Conservation (phyloP, 2,329 filamentous ascomycete species). For the Cordyceps cicadae region DNA sequence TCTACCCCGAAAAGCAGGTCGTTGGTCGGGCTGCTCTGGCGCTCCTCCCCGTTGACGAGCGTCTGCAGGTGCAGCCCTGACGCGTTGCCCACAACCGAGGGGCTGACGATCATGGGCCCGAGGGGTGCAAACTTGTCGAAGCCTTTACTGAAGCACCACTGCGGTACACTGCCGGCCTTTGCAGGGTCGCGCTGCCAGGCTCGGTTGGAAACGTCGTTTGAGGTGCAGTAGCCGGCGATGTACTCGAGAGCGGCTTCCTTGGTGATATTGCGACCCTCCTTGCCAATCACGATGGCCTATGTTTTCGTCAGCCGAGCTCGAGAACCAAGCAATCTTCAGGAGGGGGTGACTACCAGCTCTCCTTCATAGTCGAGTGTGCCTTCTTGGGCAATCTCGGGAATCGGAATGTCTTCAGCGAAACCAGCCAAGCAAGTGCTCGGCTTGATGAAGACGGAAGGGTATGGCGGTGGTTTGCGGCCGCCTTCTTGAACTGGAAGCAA, state of each 20-base stretch:
- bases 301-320: neutral
- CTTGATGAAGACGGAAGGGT: slow-evolving; percentile 45
- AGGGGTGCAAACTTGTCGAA: slow-evolving; percentile 48
- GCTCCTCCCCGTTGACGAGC: slow-evolving; percentile 40
- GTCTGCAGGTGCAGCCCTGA: slow-evolving; percentile 26
- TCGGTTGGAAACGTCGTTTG: slow-evolving; percentile 49
- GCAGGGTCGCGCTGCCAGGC: slow-evolving; percentile 44
- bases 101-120: slow-evolving; percentile 36
- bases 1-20: slow-evolving; percentile 43
- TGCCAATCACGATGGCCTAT: slow-evolving; percentile 43
- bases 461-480: slow-evolving; percentile 41
- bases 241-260: slow-evolving; percentile 35
- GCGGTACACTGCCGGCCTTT: slow-evolving; percentile 30
- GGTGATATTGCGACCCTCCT: slow-evolving; percentile 42
- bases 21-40: slow-evolving; percentile 39
- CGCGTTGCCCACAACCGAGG: slow-evolving; percentile 22
- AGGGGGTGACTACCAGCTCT: slow-evolving; percentile 29
- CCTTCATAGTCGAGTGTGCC: slow-evolving; percentile 41
- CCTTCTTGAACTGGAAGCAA: slow-evolving; percentile 38
- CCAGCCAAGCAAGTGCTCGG: slow-evolving; percentile 31
- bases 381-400: slow-evolving; percentile 39
- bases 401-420: slow-evolving; percentile 29
- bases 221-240: slow-evolving; percentile 36
- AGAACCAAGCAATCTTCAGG: neutral
- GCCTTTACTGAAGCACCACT: slow-evolving; percentile 50